phyloP scores from a whole-genome alignment of 768 basidiomycete genomes.

The Mycena haematopus region DNA sequence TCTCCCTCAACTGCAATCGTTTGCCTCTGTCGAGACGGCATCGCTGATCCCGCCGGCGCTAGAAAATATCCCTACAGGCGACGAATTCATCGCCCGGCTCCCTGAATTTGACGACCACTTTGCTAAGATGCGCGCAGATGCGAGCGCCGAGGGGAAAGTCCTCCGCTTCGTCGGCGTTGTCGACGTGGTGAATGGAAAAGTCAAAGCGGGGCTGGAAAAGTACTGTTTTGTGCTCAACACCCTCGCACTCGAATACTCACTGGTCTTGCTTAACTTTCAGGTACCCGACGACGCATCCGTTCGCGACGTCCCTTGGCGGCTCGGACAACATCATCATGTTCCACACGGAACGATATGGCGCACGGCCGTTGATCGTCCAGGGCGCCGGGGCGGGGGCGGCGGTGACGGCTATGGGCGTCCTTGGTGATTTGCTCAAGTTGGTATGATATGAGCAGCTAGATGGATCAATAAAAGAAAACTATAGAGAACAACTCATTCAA shows the following conservation, averaged over 20 bases:
- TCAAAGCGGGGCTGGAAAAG: constrained; percentile 92
- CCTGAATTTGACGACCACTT: constrained; percentile 86
- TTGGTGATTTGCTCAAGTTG: constrained; percentile 82
- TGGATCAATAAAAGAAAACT: too few relatives aligned
- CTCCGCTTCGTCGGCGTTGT: constrained; percentile 95
- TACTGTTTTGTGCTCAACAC: constrained; percentile 37
- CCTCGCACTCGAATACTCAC: not conserved
- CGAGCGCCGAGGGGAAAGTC: constrained; percentile 81
- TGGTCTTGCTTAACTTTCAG: constrained; percentile 46
- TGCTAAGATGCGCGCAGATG: constrained; percentile 75
- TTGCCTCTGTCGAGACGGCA: constrained; percentile 77
- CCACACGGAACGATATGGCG: constrained; percentile 90
- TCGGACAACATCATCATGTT: constrained; percentile 99
- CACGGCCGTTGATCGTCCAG: constrained; percentile 90
- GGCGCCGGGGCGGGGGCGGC: constrained; percentile 98
- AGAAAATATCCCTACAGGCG: constrained; percentile 69
- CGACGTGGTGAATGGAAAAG: constrained; percentile 71
- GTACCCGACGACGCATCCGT: constrained; percentile 89
- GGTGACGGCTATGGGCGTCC: constrained; percentile 98
- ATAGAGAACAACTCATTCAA: too few relatives aligned
- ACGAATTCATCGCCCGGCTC: constrained; percentile 82
- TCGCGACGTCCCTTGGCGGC: constrained; percentile 94
- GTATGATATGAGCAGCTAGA: constrained; percentile 28
- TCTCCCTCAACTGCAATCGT: constrained; percentile 73
- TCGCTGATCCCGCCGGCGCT: constrained; percentile 87